Base-by-base conservation (phyloP, 2,329 filamentous ascomycete species). In the Paecilomyces dactylethromorphus region DNA sequence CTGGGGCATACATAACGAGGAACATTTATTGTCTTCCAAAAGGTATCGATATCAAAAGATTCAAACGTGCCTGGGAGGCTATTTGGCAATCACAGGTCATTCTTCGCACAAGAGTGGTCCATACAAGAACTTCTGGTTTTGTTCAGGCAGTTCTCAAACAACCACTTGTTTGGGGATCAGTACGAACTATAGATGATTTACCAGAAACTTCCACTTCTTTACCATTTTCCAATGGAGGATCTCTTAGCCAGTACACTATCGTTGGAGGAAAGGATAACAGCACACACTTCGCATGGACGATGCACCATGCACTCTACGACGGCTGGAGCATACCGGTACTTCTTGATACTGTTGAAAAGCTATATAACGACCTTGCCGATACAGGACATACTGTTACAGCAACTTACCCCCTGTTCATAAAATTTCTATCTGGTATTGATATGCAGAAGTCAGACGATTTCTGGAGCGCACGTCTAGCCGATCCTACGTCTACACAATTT, bases 251-350 rank as follows among this genome's bases (percentile, higher is more conserved):
- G 11, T 65, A 60, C 31, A 58, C 58, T 1, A 55, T 66, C 18
- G 45, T 54, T 12, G 50, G 54, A 26, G 45, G 53, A 7, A 22
- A n/a, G 13, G 29, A 53, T n/a, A 50, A 57, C 15, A 39, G 4
- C 2, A 45, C 58, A 15, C 66, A 71, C 50, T 70, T 79, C 21
- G 66, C 76, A 13, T 74, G 74, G 60, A 76, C 75, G 1, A 69
- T 73, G 60, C 77, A 79, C 61, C 76, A 79, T 58, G 73, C 74
- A 12, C 64, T 78, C 1, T 79, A 78, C 59, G 77, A 79, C 61
- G 77, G 74, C 2, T 70, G 66, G 66, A 64, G 60, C 51, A 62
- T 68, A 39, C 62, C 66, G 11, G 59, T 60, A 45, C 57, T 69
- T 29, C 54, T 67, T 13, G 50, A 59, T 11, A 59, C 59, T 12